Evolutionary conservation across 2,329 filamentous ascomycete species (phyloP).

Genomic region (Penicillium sp.): DNA sequence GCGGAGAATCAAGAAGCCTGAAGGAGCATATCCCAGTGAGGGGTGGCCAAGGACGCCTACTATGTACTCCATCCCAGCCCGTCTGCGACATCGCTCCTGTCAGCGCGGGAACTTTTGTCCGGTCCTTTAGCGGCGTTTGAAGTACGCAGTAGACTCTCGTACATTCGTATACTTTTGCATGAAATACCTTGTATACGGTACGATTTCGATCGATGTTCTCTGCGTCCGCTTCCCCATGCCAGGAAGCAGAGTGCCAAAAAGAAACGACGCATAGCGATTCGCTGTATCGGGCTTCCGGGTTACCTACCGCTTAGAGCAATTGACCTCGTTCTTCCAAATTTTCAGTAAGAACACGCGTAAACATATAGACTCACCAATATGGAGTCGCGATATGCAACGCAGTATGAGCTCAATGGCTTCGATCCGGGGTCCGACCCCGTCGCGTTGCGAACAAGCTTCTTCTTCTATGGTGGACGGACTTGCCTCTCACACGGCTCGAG

Average conservation of each 20-base stretch:
- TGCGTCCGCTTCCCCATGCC: not conserved
- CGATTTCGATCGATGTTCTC: not conserved
- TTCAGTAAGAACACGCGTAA: not conserved
- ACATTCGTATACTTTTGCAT: not conserved
- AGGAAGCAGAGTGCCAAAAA: not conserved
- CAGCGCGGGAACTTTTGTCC: slow-evolving; percentile 11
- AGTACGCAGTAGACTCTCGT: not conserved
- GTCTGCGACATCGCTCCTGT: not conserved
- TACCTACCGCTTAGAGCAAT: not conserved
- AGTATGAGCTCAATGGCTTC: not conserved
- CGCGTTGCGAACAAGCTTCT: slow-evolving; percentile 13
- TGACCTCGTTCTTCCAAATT: not conserved
- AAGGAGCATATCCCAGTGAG: not conserved
- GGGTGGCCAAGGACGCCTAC: slow-evolving; percentile 5
- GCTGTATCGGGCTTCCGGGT: not conserved
- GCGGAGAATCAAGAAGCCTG: not conserved
- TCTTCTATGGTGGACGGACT: not conserved
- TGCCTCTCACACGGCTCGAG: not conserved
- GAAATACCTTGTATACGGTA: not conserved
- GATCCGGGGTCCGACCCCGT: not conserved
- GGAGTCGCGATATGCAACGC: not conserved
- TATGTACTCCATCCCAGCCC: not conserved
- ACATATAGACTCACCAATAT: no score
- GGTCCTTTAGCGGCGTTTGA: not conserved
- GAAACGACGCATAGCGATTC: not conserved